Evolutionary conservation across 345 rosid species (phyloP), one percentile per base, ranked within the genome.

Genomic region (Gossypium arboreum): DNA sequence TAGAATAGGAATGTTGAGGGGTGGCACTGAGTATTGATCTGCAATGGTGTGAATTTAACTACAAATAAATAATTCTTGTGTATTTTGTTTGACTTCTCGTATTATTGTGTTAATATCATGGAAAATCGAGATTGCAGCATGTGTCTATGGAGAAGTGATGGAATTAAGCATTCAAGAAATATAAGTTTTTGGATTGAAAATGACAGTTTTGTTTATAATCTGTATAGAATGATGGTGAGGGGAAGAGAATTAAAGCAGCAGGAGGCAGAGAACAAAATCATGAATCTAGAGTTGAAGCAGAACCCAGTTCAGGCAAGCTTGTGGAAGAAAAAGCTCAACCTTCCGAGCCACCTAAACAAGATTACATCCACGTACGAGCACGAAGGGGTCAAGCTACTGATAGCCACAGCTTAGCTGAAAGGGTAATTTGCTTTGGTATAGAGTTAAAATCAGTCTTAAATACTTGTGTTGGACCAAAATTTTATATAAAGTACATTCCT

Each of bases 331-430:
- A 82, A 78, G 76, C 74, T 77, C 87, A 84, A 81, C 85, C 82
- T 16, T 56, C 79, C 0, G 94, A 92, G 75, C 89, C 87, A 50
- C 76, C 80, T 16, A 90, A 89, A 82, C 91, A 88, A 80, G 98
- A 94, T 84, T 94, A 92, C 81, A 92, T 94, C 76, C 98, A 90
- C 45, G 93, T 94, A 7, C 87, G 98, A 78, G 98, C 96, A 12
- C 89, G 98, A 84, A 85, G 97, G 81, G 98, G 98, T 63, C 97
- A 94, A 82, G 98, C 98, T 76, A 92, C 97, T 54, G 97, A 92
- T 85, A 94, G 93, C 84, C 98, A 92, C 84, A 94, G 97, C 81
- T 85, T 94, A 73, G 98, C 98, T 24, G 96, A 94, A 87, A 88
- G 97, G 83, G 96, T 94, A 92, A 86, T 74, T 68, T 78, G 59